Base-by-base conservation (phyloP, 176 grass and related monocot species). In the Echinochloa phyllopogon region DNA sequence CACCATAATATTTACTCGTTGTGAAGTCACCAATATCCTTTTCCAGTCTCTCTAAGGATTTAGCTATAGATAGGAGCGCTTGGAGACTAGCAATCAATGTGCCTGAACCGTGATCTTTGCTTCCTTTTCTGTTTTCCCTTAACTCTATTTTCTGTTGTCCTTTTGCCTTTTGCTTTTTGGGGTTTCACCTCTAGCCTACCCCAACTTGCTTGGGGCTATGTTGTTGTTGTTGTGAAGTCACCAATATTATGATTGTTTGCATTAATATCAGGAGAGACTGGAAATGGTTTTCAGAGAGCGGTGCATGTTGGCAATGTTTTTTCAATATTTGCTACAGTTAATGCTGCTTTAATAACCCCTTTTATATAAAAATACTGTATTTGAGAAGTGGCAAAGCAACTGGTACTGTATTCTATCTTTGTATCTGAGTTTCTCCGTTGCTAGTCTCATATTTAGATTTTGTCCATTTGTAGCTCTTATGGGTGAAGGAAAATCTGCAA, bases 401-500 rank as follows among this genome's bases (percentile, higher is more conserved):
- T 44, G 0, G 50, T 86, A 65, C 18, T 6, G 14, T 84, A 40
- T 6, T 73, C 17, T 71, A 18, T 79, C 6, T 83, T 10, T 73
- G 57, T 83, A 14, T 84, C 9, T 83, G 55, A 53, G 40, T 38
- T 63, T 66, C 11, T 65, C 69, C 60, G 8, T 65, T 64, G 45
- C 43, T 77, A 69, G 36, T 55, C 14, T 56, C 24, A 72, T 38
- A 64, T 64, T 86, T 68, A 18, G 47, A 43, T 13, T 65, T 64
- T 45, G 41, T 65, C 69, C 13, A 71, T 83, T 41, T 93, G 57
- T 86, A 98, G 96, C 89, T 98, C 53, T 85, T 98, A 73, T 98
- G 96, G 96, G 87, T 98, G 73, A 98, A 98, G 87, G 91, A 98
- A 83, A 98, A 98, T 74, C 90, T 98, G 73, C 88, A 83, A 82